Evolutionary conservation across 2,329 filamentous ascomycete species (phyloP).

Genomic region (Ceratocystis diversiconidia): DNA sequence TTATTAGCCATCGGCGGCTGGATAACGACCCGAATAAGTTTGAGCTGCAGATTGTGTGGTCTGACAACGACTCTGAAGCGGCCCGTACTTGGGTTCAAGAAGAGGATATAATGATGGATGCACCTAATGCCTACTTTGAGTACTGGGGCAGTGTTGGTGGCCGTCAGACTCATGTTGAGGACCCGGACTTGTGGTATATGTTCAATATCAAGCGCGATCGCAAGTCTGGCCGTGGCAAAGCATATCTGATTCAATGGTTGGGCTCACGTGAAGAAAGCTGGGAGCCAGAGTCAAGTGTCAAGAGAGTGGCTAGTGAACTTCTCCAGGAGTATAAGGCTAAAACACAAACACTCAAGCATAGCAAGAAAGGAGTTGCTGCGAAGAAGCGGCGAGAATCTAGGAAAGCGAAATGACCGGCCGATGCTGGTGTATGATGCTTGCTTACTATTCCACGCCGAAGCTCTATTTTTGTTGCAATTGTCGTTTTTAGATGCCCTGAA

Average conservation of each 20-base stretch:
- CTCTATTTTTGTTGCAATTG: no score
- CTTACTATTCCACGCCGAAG: no score
- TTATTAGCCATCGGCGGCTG: slow-evolving; percentile 9
- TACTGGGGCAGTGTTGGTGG: slow-evolving; percentile 15
- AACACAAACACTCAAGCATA: neutral
- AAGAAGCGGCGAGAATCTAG: neutral
- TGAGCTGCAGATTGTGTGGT: slow-evolving; percentile 13
- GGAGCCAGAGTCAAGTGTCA: slow-evolving; percentile 12
- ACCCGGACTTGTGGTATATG: slow-evolving; percentile 17
- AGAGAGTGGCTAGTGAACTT: slow-evolving; percentile 5
- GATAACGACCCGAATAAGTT: slow-evolving; percentile 11
- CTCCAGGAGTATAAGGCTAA: slow-evolving; percentile 10
- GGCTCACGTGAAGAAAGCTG: slow-evolving; percentile 16
- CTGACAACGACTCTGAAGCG: neutral
- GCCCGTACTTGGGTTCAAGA: slow-evolving; percentile 8
- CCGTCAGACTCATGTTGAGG: slow-evolving; percentile 12
- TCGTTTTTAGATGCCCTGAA: no score
- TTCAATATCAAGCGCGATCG: slow-evolving; percentile 13
- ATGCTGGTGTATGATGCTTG: neutral
- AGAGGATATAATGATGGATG: slow-evolving; percentile 15
- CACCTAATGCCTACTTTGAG: slow-evolving; percentile 10
- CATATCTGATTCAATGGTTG: slow-evolving; percentile 14
- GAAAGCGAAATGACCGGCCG: neutral
- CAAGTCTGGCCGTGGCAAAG: neutral
- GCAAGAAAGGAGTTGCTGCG: neutral